Evolutionary conservation across 2,329 filamentous ascomycete genomes (phyloP).

Genomic region (Dothidotthia symphoricarpi): DNA sequence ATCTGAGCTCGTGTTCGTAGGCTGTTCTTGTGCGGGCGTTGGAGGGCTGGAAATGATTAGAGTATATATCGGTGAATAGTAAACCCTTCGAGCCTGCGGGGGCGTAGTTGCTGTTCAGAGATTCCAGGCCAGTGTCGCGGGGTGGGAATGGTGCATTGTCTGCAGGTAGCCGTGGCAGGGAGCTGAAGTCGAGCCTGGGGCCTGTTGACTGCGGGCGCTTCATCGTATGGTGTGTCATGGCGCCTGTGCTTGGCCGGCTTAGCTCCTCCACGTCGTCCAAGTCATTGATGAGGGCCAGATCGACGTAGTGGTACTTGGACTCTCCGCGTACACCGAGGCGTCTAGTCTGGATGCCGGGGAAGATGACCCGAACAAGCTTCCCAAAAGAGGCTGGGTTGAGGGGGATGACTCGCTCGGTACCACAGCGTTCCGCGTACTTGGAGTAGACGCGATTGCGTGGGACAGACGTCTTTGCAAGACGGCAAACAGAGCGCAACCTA

Average conservation of each 20-base stretch:
- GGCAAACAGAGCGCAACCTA: conserved; percentile 72
- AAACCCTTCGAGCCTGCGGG: conserved; percentile 45
- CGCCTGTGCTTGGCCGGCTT: conserved; percentile 21
- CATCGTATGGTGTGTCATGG: conserved; percentile 22
- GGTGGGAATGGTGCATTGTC: conserved; percentile 51
- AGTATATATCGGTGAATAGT: conserved; percentile 50
- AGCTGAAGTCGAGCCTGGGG: conserved; percentile 39
- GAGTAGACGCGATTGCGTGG: conserved; percentile 92
- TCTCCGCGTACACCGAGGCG: conserved; percentile 90
- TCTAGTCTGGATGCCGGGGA: conserved; percentile 89
- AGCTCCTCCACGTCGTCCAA: conserved; percentile 29
- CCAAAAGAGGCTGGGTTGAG: conserved; percentile 97
- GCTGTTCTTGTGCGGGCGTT: conserved; percentile 46
- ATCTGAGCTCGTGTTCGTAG: conserved; percentile 63
- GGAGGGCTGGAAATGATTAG: conserved; percentile 42
- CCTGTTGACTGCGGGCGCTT: conserved; percentile 36
- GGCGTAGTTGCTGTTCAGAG: conserved; percentile 31
- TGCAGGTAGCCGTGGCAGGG: conserved; percentile 48
- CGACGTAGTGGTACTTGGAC: conserved; percentile 93
- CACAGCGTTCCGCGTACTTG: conserved; percentile 90
- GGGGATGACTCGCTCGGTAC: conserved; percentile 88
- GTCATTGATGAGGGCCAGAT: conserved; percentile 53
- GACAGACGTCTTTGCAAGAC: conserved; percentile 76
- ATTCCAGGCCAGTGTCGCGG: conserved; percentile 26
- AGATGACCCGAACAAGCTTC: conserved; percentile 93